Percentiles rank a stretch among this genome's conserved stretches.
These are phyloP conservation scores for Geranium brycei DNA, from an alignment of 345 rosid genomes.

Conservation along the genomic window DNA sequence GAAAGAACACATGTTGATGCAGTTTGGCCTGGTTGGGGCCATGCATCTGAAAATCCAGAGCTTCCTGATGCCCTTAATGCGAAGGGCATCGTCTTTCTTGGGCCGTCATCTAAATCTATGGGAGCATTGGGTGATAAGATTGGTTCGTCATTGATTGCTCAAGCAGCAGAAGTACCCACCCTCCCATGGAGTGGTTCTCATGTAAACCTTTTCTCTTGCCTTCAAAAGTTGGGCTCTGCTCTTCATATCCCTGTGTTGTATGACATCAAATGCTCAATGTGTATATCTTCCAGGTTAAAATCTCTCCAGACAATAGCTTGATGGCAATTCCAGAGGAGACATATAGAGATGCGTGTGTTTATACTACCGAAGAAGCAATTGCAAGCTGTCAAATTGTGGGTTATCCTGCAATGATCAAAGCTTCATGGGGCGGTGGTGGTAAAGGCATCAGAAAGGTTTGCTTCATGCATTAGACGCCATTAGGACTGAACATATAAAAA, in stretches of 20 bases:
- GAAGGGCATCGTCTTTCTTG: conserved; percentile 85
- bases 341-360: conserved; percentile 88
- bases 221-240: neutral
- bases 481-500: neutral
- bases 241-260: neutral
- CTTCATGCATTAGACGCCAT: conserved; percentile 5
- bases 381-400: conserved; percentile 97
- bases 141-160: conserved; percentile 98
- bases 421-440: conserved; percentile 99
- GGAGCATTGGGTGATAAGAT: conserved; percentile 96
- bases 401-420: conserved; percentile 99
- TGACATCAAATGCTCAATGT: conserved; percentile 10
- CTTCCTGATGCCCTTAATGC: conserved; percentile 76
- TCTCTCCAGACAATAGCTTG: conserved; percentile 60
- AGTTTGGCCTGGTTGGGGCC: conserved; percentile 99
- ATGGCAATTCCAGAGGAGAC: conserved; percentile 72
- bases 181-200: conserved; percentile 99
- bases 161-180: conserved; percentile 99
- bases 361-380: conserved; percentile 95
- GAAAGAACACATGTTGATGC: conserved; percentile 97
- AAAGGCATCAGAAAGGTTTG: conserved; percentile 98
- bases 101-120: conserved; percentile 86
- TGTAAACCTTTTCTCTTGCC: conserved; percentile 25
- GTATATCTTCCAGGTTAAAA: conserved; percentile 49
- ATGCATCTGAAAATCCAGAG: conserved; percentile 98